Evolutionary conservation across 1,139 yeast species (phyloP), one percentile per base, ranked within the genome.

Genomic region (Nakaseomyces uthaithaninus): DNA sequence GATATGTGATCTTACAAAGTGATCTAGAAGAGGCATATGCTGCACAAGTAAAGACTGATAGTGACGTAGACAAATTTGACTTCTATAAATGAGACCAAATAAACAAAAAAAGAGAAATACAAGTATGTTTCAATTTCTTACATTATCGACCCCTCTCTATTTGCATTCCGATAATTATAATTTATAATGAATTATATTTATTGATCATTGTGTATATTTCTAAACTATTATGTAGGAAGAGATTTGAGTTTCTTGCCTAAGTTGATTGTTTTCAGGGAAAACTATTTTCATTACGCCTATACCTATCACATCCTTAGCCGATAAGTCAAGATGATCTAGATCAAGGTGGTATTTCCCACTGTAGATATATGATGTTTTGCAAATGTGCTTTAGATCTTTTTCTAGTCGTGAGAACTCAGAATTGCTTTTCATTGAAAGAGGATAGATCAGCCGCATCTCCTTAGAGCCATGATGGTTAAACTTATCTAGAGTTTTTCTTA

Each of bases 21-120:
- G 99, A 93, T 67, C 72, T 93, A 61, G 98, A 93, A 62, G 98
- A 93, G 67, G 98, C 98, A 7, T 93, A 93, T 66, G 83, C 94
- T 45, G 70, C 95, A 40, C 97, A 91, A 71, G 97, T 93, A 50
- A 93, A 91, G 72, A 75, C 95, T 4, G 95, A 94, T 44, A 77
- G 79, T 52, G 98, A 93, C 63, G 94, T 85, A 52, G 98, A 91
- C 64, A 93, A 91, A 69, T 91, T 89, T 66, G 98, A 91, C 46
- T 93, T 93, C 74, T 93, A 93, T 68, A 91, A 87, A 72, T 93
- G 53, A 53, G 38, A 11, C 4, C 4, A 27, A 22, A 22, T 10
- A 22, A 10, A 7, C 24, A 10, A 7, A 12, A 27, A 18, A 18
- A 27, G 12, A 18, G 8, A 14, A 14, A 14, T 27, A 27, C 10